Evolutionary conservation across 805 yeast species (phyloP).

Genomic region (Saccharomycopsis javanensis): DNA sequence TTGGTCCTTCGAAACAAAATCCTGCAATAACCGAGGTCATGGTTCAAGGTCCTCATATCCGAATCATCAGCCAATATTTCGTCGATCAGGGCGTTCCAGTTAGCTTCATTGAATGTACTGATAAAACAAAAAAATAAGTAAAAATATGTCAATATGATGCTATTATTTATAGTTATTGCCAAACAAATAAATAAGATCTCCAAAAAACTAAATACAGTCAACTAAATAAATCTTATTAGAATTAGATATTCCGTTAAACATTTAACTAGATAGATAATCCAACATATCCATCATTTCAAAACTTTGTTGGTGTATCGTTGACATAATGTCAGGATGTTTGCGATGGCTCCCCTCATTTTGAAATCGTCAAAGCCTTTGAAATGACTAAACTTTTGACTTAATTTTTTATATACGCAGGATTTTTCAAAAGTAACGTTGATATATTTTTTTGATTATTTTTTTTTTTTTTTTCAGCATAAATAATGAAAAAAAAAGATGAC

Average conservation of each 20-base stretch:
- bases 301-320: neutral
- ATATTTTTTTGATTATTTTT: neutral
- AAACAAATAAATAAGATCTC: too few species aligned
- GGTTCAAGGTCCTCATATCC: constrained; percentile 87
- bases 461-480: neutral
- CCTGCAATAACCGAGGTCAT: constrained; percentile 56
- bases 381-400: neutral
- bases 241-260: neutral
- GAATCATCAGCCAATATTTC: constrained; percentile 48
- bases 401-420: neutral
- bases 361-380: neutral
- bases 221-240: neutral
- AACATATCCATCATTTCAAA: too few species aligned
- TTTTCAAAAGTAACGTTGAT: neutral
- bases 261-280: too few species aligned
- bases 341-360: neutral
- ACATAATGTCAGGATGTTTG: neutral
- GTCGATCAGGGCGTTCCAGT: constrained; percentile 52
- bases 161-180: too few species aligned
- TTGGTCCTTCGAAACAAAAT: constrained; percentile 48
- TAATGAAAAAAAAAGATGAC: neutral
- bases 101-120: constrained; percentile 55
- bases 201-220: neutral
- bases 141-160: too few species aligned
- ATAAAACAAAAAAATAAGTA: constrained; percentile 35